A percentile compares a stretch with the other conserved stretches of the same genome.
These are phyloP conservation scores for Penicillium tannophilum DNA, from an alignment of 495 filamentous ascomycete species.

Conservation along the genomic window DNA sequence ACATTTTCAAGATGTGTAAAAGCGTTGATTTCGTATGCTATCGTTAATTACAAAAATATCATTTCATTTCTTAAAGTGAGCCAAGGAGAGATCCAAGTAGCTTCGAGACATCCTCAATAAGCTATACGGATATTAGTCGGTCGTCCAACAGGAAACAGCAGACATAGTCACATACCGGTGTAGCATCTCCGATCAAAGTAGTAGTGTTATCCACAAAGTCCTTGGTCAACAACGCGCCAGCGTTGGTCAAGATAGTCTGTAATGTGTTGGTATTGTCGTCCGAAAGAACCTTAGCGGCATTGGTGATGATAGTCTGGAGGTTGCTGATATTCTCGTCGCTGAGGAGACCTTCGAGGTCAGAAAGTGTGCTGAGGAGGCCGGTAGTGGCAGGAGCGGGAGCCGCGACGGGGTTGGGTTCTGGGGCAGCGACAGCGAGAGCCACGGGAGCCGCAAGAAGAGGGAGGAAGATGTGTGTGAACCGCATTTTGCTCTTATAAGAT, in stretches of 20 bases:
- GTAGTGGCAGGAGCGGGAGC: constrained; percentile 31
- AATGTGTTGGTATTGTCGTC: constrained; percentile 33
- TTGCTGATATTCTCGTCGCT: constrained; percentile 43
- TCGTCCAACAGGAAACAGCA: not conserved
- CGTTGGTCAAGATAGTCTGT: constrained; percentile 37
- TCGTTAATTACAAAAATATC: constrained; percentile 7
- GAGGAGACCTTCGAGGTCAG: constrained; percentile 35
- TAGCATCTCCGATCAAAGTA: constrained; percentile 52
- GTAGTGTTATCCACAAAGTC: constrained; percentile 48
- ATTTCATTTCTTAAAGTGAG: constrained; percentile 18
- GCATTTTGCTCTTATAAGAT: constrained; percentile 25
- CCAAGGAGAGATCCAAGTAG: constrained; percentile 34
- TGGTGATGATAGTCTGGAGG: constrained; percentile 41
- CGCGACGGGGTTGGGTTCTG: constrained; percentile 35
- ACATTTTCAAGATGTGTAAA: not conserved
- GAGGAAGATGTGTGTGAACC: constrained; percentile 28
- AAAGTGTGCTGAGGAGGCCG: constrained; percentile 30
- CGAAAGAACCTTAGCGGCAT: constrained; percentile 36
- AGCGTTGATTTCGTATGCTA: constrained; percentile 10
- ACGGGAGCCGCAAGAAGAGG: constrained; percentile 35
- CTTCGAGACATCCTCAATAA: constrained; percentile 38
- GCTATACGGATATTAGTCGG: constrained; percentile 15
- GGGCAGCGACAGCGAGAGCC: constrained; percentile 40
- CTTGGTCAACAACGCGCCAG: constrained; percentile 34
- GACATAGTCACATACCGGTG: constrained; percentile 44